These are phyloP conservation scores for Flaveria ramosissima DNA, from an alignment of 129 eudicot genomes.

Conservation along the genomic window DNA sequence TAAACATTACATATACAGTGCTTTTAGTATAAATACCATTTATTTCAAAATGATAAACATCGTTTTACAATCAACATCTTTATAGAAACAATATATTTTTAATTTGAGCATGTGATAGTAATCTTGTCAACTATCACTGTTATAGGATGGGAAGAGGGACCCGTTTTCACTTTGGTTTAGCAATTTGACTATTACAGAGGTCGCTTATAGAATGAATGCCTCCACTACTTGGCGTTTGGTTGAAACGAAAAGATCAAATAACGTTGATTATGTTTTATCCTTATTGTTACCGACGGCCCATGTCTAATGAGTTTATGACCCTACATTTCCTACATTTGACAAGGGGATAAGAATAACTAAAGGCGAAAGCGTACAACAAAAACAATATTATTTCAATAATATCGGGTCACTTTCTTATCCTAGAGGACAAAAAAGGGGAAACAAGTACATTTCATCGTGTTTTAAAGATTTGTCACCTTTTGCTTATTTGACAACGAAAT, in stretches of 20 bases:
- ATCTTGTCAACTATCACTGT: not conserved
- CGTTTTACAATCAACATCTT: not conserved
- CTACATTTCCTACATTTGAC: not conserved
- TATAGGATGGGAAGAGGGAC: not conserved
- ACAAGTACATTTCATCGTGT: conserved; percentile 1
- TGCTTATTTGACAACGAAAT: not conserved
- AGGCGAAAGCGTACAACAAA: not conserved
- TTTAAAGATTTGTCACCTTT: not conserved
- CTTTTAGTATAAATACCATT: too few species aligned
- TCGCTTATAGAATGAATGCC: not conserved
- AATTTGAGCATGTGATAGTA: not conserved
- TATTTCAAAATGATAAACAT: too few species aligned
- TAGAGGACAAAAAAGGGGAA: not conserved
- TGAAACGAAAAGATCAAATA: conserved; percentile 2
- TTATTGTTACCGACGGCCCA: not conserved
- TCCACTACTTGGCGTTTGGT: conserved; percentile 12
- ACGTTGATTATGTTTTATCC: conserved; percentile 10
- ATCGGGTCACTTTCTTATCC: not conserved
- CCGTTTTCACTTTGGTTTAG: not conserved
- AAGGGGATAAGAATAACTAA: conserved; percentile 9
- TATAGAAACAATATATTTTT: not conserved
- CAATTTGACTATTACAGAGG: not conserved
- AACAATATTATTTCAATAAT: not conserved
- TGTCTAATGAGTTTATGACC: not conserved
- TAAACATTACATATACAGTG: too few species aligned